Evolutionary conservation across 495 filamentous ascomycete genomes (phyloP), one percentile per base, ranked within the genome.

Genomic region (Xylaria palmicola): DNA sequence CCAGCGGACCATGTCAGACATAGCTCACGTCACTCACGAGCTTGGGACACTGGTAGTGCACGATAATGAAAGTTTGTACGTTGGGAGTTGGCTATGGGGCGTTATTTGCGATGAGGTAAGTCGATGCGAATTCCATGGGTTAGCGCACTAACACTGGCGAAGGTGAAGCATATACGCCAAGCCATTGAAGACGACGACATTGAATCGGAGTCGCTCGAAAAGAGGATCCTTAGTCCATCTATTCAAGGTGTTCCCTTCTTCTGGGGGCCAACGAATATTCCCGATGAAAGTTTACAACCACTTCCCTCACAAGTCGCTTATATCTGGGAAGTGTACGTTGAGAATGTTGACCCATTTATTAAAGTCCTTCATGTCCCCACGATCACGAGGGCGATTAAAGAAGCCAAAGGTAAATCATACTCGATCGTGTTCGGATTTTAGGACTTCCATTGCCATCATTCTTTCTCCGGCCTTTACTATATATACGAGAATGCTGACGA

Each of bases 301-400:
- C 36, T 60, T 9, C 56, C 56, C 22, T 60, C 56, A 19, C 56
- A 60, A 22, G 22, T 60, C n/a, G 12, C 45, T 24, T 60, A 36
- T 27, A 34, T 57, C 9, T 62, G 60, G 60, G 45, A 62, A 37
- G 36, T 22, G 9, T 62, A 47, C 24, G 26, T 62, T 4, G 51
- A 62, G 17, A 62, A 62, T 39, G 53, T 62, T 24, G 60, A 62
- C 34, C 52, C 53, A 2, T 34, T 49, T 10, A 41, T 47, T 17
- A 62, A 62, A 39, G 52, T 62, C 32, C 45, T 62, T 3, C 60
- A 62, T 39, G 24, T 58, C 40, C 59, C 59, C 29, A 55, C 51
- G 6, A 30, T 30, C 0, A 36, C 10, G 36, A 29, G 15, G 24
- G 27, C 6, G 17, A 41, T 55, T 4, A 55, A 40, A 55, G 36